Conservation (phyloP, 371 early-diverging fungal genomes). For the Mortierella sp. region DNA sequence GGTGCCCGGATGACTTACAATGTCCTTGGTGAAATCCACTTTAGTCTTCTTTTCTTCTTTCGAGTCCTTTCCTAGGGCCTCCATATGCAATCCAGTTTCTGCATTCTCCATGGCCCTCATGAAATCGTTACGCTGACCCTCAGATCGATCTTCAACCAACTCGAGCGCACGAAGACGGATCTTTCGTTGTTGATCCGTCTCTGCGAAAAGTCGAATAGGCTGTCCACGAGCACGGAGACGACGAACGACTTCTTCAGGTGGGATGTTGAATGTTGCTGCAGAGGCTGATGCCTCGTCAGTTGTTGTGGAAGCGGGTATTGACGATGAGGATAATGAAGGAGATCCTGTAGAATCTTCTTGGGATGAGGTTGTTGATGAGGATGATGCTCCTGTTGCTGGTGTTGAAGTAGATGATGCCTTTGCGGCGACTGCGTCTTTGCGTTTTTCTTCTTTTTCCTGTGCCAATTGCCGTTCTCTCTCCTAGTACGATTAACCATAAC, state of each 20-base stretch:
- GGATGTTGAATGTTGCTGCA: slow-evolving; percentile 64
- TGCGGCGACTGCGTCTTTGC: slow-evolving; percentile 30
- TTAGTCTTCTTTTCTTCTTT: slow-evolving; percentile 63
- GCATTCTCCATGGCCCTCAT: slow-evolving; percentile 86
- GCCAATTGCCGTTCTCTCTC: slow-evolving; percentile 25
- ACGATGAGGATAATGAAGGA: slow-evolving; percentile 23
- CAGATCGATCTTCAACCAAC: slow-evolving; percentile 85
- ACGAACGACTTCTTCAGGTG: slow-evolving; percentile 85
- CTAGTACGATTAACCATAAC: slow-evolving; percentile 3
- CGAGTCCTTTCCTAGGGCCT: slow-evolving; percentile 70
- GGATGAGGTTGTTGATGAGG: slow-evolving; percentile 14
- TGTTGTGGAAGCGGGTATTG: slow-evolving; percentile 1
- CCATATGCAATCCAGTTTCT: slow-evolving; percentile 85
- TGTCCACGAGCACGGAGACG: slow-evolving; percentile 90
- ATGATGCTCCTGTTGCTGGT: neutral
- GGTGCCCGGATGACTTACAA: slow-evolving; percentile 20
- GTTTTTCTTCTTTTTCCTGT: slow-evolving; percentile 58
- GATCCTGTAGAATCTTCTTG: neutral
- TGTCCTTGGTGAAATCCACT: slow-evolving; percentile 30
- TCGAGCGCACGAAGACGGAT: slow-evolving; percentile 88
- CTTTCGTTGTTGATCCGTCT: slow-evolving; percentile 86
- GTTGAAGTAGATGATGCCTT: slow-evolving; percentile 1
- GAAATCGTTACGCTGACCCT: slow-evolving; percentile 94
- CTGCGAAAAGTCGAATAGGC: slow-evolving; percentile 95
- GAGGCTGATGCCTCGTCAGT: slow-evolving; percentile 13